phyloP scores from a whole-genome alignment of 1,284 basidiomycete species.

The Rhodotorula sp. region DNA sequence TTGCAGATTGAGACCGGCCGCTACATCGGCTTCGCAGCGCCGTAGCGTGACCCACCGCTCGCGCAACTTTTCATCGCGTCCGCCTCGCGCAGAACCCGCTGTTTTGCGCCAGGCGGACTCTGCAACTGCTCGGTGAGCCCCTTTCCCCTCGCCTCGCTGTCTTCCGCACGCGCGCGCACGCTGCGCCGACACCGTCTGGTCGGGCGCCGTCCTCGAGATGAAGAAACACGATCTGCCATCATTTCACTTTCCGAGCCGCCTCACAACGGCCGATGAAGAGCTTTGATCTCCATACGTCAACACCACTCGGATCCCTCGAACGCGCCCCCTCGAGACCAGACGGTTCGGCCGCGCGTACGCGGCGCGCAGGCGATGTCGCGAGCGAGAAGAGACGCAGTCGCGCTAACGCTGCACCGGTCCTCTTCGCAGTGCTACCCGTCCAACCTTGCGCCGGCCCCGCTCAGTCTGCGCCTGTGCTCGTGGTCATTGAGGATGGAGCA shows the following conservation, averaged over 20 bases:
- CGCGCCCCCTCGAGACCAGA: not conserved
- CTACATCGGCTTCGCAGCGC: not conserved
- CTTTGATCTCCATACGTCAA: conserved; percentile 30
- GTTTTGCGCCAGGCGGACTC: not conserved
- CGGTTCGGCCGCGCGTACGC: not conserved
- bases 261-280: conserved; percentile 10
- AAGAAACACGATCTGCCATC: conserved; percentile 25
- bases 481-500: too few species aligned
- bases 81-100: not conserved
- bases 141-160: too few species aligned
- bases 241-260: conserved; percentile 2
- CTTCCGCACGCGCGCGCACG: not conserved
- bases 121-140: not conserved
- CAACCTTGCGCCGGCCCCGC: too few species aligned
- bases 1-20: not conserved
- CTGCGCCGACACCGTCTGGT: too few species aligned
- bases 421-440: too few species aligned
- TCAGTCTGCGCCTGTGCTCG: too few species aligned
- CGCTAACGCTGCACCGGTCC: too few species aligned
- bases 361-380: too few species aligned
- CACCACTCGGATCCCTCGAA: conserved; percentile 24
- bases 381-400: too few species aligned
- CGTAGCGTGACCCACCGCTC: not conserved
- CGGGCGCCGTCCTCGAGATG: not conserved
- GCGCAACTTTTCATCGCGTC: not conserved